Conservation (phyloP, 1,284 basidiomycete genomes). For the Cryptococcus floricola region DNA sequence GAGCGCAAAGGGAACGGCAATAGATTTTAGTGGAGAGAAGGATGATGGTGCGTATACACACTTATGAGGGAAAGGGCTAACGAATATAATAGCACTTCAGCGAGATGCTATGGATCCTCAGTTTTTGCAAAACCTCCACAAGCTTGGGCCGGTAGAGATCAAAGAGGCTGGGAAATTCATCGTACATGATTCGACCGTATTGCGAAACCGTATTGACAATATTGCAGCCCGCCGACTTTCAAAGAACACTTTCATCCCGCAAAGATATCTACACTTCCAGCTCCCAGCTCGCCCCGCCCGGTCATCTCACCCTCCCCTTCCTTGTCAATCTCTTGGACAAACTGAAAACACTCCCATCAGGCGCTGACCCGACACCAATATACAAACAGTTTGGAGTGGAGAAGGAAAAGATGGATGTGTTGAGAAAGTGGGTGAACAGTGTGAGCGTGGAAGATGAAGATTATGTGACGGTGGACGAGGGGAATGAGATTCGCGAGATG, state of each 20-base stretch:
- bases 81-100: conserved; percentile 56
- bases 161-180: conserved; percentile 57
- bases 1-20: neutral
- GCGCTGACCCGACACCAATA: conserved; percentile 49
- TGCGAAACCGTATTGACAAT: neutral
- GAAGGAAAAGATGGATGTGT: conserved; percentile 54
- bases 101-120: conserved; percentile 70
- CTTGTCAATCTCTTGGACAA: conserved; percentile 63
- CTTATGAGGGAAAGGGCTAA: neutral
- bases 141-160: conserved; percentile 68
- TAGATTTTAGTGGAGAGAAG: conserved; percentile 41
- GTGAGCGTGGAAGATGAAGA: conserved; percentile 61
- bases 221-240: conserved; percentile 33
- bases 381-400: conserved; percentile 60
- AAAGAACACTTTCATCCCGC: conserved; percentile 42
- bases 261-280: conserved; percentile 49
- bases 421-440: conserved; percentile 65
- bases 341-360: conserved; percentile 57
- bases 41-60: conserved; percentile 36
- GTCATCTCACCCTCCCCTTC: conserved; percentile 59
- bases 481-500: conserved; percentile 60
- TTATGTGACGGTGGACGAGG: conserved; percentile 55
- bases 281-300: conserved; percentile 44
- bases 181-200: conserved; percentile 51
- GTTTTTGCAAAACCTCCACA: conserved; percentile 65